A percentile compares a stretch with the other conserved stretches of the same genome.
phyloP scores from a whole-genome alignment of 2,329 filamentous ascomycete species.

The Epichloe festucae region DNA sequence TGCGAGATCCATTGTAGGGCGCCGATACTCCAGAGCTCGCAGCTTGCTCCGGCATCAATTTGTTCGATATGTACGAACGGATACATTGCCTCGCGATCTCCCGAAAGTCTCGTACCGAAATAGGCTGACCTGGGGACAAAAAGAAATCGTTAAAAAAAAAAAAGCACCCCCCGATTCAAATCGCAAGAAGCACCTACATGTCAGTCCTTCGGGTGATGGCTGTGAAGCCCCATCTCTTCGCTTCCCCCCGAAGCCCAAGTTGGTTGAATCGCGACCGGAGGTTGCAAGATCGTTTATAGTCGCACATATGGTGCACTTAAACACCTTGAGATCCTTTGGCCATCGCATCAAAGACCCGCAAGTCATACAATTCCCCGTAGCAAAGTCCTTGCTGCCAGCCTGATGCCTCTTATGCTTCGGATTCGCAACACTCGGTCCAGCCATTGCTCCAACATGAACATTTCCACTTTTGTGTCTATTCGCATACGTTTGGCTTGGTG shows the following conservation, averaged over 20 bases:
- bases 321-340: constrained; percentile 59
- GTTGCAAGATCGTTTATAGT: constrained; percentile 65
- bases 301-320: constrained; percentile 72
- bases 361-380: constrained; percentile 69
- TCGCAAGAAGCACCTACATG: constrained; percentile 1
- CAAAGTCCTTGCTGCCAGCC: constrained; percentile 40
- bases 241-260: constrained; percentile 1
- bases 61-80: constrained; percentile 17
- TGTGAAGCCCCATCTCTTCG: constrained; percentile 1
- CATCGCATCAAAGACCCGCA: constrained; percentile 72
- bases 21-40: neutral
- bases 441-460: constrained; percentile 16
- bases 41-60: constrained; percentile 8
- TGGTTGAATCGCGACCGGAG: constrained; percentile 7
- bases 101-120: constrained; percentile 23
- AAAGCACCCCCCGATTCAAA: neutral
- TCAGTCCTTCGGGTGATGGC: neutral
- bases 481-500: constrained; percentile 19
- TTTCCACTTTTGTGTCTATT: constrained; percentile 19
- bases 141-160: neutral
- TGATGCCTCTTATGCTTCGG: constrained; percentile 21
- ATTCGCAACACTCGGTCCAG: constrained; percentile 4
- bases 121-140: constrained; percentile 13
- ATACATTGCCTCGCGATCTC: constrained; percentile 21
- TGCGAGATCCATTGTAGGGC: neutral